These are phyloP conservation scores for Starmera amethionina DNA, from an alignment of 805 yeast genomes.

Conservation along the genomic window DNA sequence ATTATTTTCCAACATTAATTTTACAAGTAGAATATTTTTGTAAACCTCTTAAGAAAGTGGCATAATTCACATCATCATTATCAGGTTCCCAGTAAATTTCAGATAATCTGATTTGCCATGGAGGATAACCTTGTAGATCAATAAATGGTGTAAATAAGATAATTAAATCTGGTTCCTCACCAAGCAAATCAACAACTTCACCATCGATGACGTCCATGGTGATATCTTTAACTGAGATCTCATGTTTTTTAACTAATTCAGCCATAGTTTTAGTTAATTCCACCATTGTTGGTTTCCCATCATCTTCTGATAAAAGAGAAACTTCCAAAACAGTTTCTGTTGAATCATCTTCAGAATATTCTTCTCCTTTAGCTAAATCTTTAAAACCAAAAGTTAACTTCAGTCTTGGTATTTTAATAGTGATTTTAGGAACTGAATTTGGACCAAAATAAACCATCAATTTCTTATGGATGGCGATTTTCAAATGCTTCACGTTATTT, in stretches of 20 bases:
- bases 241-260: constrained; percentile 53
- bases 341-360: constrained; percentile 21
- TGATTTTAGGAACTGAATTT: constrained; percentile 50
- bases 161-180: constrained; percentile 87
- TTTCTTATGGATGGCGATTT: constrained; percentile 45
- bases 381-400: constrained; percentile 31
- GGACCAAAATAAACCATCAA: constrained; percentile 69
- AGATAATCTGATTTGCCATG: constrained; percentile 90
- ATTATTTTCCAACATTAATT: constrained; percentile 77
- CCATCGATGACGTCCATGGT: constrained; percentile 68
- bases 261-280: constrained; percentile 83
- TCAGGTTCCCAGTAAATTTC: constrained; percentile 91
- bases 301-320: constrained; percentile 58
- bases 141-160: constrained; percentile 78
- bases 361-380: constrained; percentile 25
- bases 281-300: constrained; percentile 86
- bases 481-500: constrained; percentile 42
- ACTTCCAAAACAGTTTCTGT: constrained; percentile 46
- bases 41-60: constrained; percentile 72
- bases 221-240: constrained; percentile 55
- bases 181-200: constrained; percentile 65
- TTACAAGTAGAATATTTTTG: constrained; percentile 72
- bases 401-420: constrained; percentile 58
- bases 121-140: constrained; percentile 92
- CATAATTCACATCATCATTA: constrained; percentile 69